Percentiles rank a stretch among this genome's conserved stretches.
phyloP scores from a whole-genome alignment of 495 filamentous ascomycete species.

The Talaromyces proteolyticus region DNA sequence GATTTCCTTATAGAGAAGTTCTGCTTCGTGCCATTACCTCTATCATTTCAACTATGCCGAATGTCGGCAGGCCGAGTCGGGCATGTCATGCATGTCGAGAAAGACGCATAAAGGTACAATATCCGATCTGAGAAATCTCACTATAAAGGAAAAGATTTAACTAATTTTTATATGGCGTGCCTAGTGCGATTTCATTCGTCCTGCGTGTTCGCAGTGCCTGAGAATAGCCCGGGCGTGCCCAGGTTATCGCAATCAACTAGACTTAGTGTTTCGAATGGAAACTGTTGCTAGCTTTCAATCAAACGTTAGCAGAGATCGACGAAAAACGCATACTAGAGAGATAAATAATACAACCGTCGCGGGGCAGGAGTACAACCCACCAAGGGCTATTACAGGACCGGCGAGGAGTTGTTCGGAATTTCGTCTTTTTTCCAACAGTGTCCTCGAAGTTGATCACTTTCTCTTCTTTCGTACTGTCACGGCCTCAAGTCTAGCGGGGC shows the following conservation, averaged over 20 bases:
- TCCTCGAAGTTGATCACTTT: background rate
- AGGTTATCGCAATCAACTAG: background rate
- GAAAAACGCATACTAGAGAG: too few species aligned
- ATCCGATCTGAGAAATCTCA: background rate
- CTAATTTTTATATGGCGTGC: background rate
- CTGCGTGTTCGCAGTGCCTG: background rate
- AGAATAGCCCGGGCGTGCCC: background rate
- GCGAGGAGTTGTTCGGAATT: too few species aligned
- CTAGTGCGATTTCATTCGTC: background rate
- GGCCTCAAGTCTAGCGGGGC: background rate
- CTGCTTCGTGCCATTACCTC: too few species aligned
- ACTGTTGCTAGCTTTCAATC: background rate
- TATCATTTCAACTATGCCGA: background rate
- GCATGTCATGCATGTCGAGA: background rate
- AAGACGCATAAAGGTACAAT: background rate
- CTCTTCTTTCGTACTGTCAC: background rate
- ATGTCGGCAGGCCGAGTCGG: background rate
- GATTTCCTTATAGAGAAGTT: background rate
- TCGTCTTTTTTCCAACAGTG: background rate
- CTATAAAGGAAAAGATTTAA: background rate
- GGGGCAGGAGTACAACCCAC: too few species aligned
- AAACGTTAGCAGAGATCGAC: background rate
- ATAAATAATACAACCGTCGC: too few species aligned
- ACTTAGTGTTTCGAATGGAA: background rate
- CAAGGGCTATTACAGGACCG: too few species aligned